These are phyloP conservation scores for Yamagishiella unicocca DNA, from an alignment of 139 green algal species.

Conservation along the genomic window DNA sequence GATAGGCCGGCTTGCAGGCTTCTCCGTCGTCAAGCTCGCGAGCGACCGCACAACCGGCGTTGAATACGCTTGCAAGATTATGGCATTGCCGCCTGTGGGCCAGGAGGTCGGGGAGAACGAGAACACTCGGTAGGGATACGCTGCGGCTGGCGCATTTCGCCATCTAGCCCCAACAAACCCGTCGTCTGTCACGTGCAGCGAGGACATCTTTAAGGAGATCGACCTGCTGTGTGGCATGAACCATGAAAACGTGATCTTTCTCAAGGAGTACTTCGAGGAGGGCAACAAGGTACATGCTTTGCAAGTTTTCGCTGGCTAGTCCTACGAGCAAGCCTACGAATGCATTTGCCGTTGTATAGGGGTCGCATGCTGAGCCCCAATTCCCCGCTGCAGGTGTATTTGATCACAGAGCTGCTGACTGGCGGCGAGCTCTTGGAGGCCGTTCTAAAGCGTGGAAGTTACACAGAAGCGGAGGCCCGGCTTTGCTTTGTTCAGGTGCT, in stretches of 20 bases:
- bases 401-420: constrained; percentile 90
- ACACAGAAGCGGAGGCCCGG: constrained; percentile 85
- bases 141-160: not conserved
- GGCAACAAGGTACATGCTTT: constrained; percentile 62
- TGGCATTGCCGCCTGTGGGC: constrained; percentile 77
- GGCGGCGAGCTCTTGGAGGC: constrained; percentile 91
- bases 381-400: constrained; percentile 75
- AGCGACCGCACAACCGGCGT: constrained; percentile 72
- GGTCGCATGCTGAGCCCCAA: too few species aligned
- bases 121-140: constrained; percentile 65
- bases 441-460: constrained; percentile 82
- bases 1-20: constrained; percentile 67
- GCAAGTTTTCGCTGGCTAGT: not conserved
- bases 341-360: too few species aligned
- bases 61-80: constrained; percentile 91
- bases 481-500: constrained; percentile 86
- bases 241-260: constrained; percentile 87
- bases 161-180: not conserved
- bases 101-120: constrained; percentile 78
- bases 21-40: constrained; percentile 86
- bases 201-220: constrained; percentile 96
- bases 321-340: not conserved
- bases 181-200: constrained; percentile 42
- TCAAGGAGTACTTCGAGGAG: constrained; percentile 95
- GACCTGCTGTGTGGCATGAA: constrained; percentile 87